Base-by-base conservation (phyloP, 495 filamentous ascomycete genomes). In the Astrocystis sublimbata region DNA sequence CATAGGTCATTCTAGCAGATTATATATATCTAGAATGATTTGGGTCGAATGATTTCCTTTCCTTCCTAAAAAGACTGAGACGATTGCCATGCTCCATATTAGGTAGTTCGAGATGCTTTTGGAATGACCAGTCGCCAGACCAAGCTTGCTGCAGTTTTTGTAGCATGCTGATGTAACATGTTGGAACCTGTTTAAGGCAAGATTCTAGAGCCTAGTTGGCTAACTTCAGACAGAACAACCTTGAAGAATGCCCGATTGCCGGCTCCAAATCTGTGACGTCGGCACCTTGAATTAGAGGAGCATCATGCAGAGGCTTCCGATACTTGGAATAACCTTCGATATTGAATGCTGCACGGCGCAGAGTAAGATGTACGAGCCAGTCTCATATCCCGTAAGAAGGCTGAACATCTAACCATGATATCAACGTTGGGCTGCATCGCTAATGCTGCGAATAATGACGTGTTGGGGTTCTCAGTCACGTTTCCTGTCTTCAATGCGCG, bases 381-480 rank as follows among this genome's bases (percentile, higher is more conserved):
- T 3, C 46, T 30, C 23, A 17, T 13, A 28, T 30, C 21, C 38
- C 38, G n/a, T 42, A 41, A 42, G 41, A 40, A 33, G 50, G n/a
- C 50, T 47, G 51, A 47, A 51, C 60, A 31, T 38, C 9, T 55
- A 17, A 46, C 24, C 38, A 12, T 61, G n/a, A 33, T 26, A 30
- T 56, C n/a, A n/a, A 35, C 31, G 31, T 30, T 21, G 50, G 38
- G 24, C 31, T 30, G 40, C n/a, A 40, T 36, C 17, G 24, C 43
- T 12, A 45, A 45, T 53, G 26, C 31, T n/a, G 50, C 38, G 15
- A 36, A 30, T n/a, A 23, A 47, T 62, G 42, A 56, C 33, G 42
- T 55, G 58, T 50, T 54, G 21, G 36, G 31, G 46, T 17, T 46
- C 36, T 54, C 46, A 26, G 51, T 55, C 60, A 62, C 33, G 60